Evolutionary conservation across 2,329 filamentous ascomycete genomes (phyloP), one percentile per base, ranked within the genome.

Genomic region (Phoma sp.): DNA sequence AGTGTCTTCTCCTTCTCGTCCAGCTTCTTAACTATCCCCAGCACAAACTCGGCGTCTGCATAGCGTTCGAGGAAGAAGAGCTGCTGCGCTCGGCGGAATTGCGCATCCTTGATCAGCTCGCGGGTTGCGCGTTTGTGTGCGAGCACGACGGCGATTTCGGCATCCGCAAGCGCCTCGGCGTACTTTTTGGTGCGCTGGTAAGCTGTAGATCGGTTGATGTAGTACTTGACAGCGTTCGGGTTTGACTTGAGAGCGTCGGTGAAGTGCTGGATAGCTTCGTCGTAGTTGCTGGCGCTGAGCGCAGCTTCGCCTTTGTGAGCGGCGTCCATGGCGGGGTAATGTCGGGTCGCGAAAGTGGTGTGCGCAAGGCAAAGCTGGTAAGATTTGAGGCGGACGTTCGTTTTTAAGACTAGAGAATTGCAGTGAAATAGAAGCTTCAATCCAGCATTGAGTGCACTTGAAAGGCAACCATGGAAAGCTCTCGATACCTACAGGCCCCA

Each of bases 171-270:
- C n/a, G 61, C 80, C 55, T 86, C 75, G 22, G 78, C 68, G 38
- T 82, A 77, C 40, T 66, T 69, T 33, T 79, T 80, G 2, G 83
- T 80, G 55, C 89, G 84, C 44, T 90, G 83, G 70, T 92, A 88
- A 35, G 91, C 91, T 37, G 87, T 91, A 4, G 91, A 89, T 18
- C 93, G 90, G 62, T 89, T 86, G 59, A 95, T 85, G 58, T 93
- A 88, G 84, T 95, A 97, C 43, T 83, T 77, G 1, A 91, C 89
- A 2, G 90, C 91, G 35, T 79, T 79, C 0, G 88, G 86, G 10
- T 80, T 80, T 64, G 87, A 82, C 13, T 78, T 70, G 61, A 96
- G 83, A 18, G 91, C 93, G 10, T 80, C 78, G 11, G 82, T 78
- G 74, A 86, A 95, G 47, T 66, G 83, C 32, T 79, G 72, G 62